Base-by-base conservation (phyloP, 177 flowering plant genomes). In the Vitis hybrid region DNA sequence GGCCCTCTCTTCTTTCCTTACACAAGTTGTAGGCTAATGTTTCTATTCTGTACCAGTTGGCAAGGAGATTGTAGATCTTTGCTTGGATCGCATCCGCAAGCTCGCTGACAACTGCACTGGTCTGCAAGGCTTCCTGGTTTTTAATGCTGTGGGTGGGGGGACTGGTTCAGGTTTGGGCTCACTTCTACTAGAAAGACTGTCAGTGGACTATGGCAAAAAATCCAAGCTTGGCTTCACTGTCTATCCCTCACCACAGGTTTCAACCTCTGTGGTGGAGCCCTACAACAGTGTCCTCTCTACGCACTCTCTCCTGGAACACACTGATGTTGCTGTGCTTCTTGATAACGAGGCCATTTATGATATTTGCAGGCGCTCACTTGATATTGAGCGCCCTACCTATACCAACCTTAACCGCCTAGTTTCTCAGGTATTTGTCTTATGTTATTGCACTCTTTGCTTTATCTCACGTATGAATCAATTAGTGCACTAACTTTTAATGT, bases 101-200 rank as follows among this genome's bases (percentile, higher is more conserved):
- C 86, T 88, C 21, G 90, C 92, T 3, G 92, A 88, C 77, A 88
- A 88, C 84, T 88, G 92, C 80, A 88, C 90, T 73, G 92, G 90
- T 19, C 92, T 88, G 35, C 90, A 88, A 72, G 92, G 90, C 8
- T 88, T 88, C 82, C 77, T 88, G 52, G 91, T 88, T n/a, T 87
- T 87, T 77, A 83, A 86, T 75, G 90, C 88, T 54, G 46, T 40
- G 46, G 46, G 46, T 40, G 46, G 46, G 46, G 90, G 90, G 46
- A 83, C 91, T 71, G 89, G 89, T 40, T 87, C 88, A 7, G 92
- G 90, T 48, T 88, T 88, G 64, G 90, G 90, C 0, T 88, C 92
- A 1, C 90, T 88, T 65, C 85, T 88, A 54, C 64, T 88, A 48
- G 92, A 86, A 66, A 85, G 92, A 55, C 85, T 87, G 4, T 88